Base-by-base conservation (phyloP, 495 filamentous ascomycete genomes). In the Aspergillus conjunctus region DNA sequence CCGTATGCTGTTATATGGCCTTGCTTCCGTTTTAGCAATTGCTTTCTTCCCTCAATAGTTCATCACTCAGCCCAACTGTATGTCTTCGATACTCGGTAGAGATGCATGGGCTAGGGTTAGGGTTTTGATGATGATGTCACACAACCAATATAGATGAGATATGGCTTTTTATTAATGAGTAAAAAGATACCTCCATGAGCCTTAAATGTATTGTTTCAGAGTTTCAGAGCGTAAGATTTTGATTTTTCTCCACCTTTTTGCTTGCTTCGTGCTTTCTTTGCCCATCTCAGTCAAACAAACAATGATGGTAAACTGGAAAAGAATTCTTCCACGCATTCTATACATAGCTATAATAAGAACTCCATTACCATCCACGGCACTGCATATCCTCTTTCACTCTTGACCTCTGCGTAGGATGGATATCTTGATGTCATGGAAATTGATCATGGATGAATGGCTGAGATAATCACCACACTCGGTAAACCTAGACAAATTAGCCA, bases 381-480 rank as follows among this genome's bases (percentile, higher is more conserved):
- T 5, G 12, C 44, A 48, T 48, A 18, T 46, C 8, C 44, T 12
- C 11, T 41, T n/a, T 26, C 5, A 26, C 37, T 41, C 37, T 41
- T 1, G 2, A 41, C 7, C 7, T 41, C 37, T 41, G 1, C 37
- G 7, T 39, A 7, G 14, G 34, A 7, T 41, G 2, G 26, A 26
- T 26, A 2, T 26, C 26, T 26, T 26, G 26, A 43, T 15, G 17
- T 43, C 39, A 14, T 43, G 17, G 4, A 43, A 15, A 15, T 17
- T 49, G 15, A 21, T 31, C 49, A 45, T 59, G 48, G 43, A 43
- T 46, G 30, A n/a, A 21, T 39, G 7, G 12, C 58, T 62, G 48
- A 58, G 45, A 39, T 65, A 62, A 53, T 51, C 37, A 32, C 37
- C 49, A 11, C 39, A 45, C 67, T 69, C 67, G 67, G 64, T 69